phyloP scores from a whole-genome alignment of 768 basidiomycete genomes.

The Suillus subluteus region DNA sequence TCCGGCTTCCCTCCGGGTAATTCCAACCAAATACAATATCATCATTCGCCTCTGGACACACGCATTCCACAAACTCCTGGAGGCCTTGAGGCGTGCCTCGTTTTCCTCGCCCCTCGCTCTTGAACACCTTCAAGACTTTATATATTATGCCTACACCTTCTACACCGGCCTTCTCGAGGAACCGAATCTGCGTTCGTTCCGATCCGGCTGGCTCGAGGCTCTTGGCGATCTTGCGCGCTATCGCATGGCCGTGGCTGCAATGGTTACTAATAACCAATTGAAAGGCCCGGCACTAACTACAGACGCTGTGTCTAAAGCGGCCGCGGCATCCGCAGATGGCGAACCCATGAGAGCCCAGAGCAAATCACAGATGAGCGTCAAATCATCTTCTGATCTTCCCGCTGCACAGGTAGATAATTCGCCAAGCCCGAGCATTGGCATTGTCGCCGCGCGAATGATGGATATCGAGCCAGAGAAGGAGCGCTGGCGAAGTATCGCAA shows the following conservation, averaged over 20 bases:
- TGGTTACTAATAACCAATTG: slow-evolving; percentile 59
- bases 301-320: slow-evolving; percentile 56
- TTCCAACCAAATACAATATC: slow-evolving; percentile 95
- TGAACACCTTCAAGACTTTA: slow-evolving; percentile 92
- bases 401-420: slow-evolving; percentile 66
- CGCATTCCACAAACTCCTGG: slow-evolving; percentile 88
- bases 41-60: slow-evolving; percentile 92
- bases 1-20: slow-evolving; percentile 85
- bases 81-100: slow-evolving; percentile 86
- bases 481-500: slow-evolving; percentile 85
- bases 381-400: slow-evolving; percentile 47
- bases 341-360: slow-evolving; percentile 39
- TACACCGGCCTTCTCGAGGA: slow-evolving; percentile 92
- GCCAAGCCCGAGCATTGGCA: slow-evolving; percentile 78
- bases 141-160: slow-evolving; percentile 93
- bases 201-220: slow-evolving; percentile 91
- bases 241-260: slow-evolving; percentile 92
- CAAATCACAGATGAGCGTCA: slow-evolving; percentile 29
- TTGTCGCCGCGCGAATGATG: slow-evolving; percentile 78
- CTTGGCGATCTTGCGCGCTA: slow-evolving; percentile 96
- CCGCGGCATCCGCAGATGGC: slow-evolving; percentile 32
- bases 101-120: slow-evolving; percentile 66
- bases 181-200: slow-evolving; percentile 66
- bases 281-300: slow-evolving; percentile 51
- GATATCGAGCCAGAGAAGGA: slow-evolving; percentile 92